phyloP scores from a whole-genome alignment of 192 early-diverging fungal species.

The Coemansia sp. region DNA sequence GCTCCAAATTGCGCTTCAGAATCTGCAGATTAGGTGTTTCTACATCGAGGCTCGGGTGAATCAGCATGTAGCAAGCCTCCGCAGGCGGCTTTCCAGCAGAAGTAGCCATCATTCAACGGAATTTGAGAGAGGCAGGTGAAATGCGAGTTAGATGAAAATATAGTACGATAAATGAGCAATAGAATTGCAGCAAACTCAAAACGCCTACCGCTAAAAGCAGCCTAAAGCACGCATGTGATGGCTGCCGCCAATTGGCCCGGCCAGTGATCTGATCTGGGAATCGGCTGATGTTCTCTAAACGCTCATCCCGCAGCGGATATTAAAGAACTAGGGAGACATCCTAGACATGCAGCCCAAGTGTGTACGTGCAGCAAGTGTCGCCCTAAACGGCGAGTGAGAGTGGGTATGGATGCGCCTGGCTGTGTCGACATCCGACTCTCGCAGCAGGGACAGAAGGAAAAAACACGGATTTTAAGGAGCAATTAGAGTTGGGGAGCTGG shows the following conservation, averaged over 20 bases:
- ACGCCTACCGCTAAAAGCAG: neutral
- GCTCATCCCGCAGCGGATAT: neutral
- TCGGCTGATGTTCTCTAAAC: neutral
- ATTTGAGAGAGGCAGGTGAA: neutral
- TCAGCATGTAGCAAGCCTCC: conserved; percentile 55
- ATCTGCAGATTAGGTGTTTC: conserved; percentile 47
- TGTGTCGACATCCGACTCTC: neutral
- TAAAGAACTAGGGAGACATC: neutral
- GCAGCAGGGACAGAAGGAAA: neutral
- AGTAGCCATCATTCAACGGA: conserved; percentile 43
- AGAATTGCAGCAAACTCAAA: neutral
- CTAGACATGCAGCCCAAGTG: neutral
- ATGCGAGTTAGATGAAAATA: neutral
- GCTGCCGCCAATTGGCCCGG: conserved; percentile 15
- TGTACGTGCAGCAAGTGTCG: neutral
- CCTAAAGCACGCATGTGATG: neutral
- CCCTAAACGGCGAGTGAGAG: neutral
- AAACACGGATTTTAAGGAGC: neutral
- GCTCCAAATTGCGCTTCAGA: conserved; percentile 69
- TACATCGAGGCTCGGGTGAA: conserved; percentile 41
- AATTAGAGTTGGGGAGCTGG: neutral
- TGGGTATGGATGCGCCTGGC: neutral
- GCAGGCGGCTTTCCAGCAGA: conserved; percentile 22
- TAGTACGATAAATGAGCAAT: neutral
- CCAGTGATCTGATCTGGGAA: neutral